Conservation (phyloP, 2,329 filamentous ascomycete species). For the Phialophora chinensis region DNA sequence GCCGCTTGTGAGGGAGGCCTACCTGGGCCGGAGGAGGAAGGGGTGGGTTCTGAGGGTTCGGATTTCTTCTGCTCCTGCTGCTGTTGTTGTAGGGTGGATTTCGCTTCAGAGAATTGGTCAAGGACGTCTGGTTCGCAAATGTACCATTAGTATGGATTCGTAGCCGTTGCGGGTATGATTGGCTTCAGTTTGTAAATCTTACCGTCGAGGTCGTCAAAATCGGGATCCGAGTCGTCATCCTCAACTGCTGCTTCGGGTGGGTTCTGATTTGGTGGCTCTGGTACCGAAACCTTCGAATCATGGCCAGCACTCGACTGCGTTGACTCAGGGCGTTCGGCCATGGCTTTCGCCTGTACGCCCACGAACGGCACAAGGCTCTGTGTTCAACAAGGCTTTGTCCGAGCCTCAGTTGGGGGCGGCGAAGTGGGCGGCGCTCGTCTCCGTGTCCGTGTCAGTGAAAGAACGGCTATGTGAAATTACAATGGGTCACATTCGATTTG, state of each 20-base stretch:
- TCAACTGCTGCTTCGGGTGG: slow-evolving; percentile 44
- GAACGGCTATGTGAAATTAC: background rate
- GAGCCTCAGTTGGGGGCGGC: background rate
- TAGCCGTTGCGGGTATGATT: background rate
- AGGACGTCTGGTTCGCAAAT: slow-evolving; percentile 72
- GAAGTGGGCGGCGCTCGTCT: background rate
- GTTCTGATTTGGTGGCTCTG: slow-evolving; percentile 10
- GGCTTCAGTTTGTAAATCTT: slow-evolving; percentile 39
- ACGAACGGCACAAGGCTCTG: background rate
- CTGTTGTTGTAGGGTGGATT: slow-evolving; percentile 39
- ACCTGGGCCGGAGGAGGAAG: slow-evolving; percentile 48
- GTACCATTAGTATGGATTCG: slow-evolving; percentile 15
- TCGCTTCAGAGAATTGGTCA: slow-evolving; percentile 77
- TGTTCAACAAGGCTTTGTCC: background rate
- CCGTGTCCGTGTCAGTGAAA: background rate
- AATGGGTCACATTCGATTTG: background rate
- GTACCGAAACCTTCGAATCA: background rate
- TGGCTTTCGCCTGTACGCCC: slow-evolving; percentile 9
- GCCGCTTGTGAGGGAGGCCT: slow-evolving; percentile 43
- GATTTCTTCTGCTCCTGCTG: slow-evolving; percentile 41
- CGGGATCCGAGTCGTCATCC: slow-evolving; percentile 76
- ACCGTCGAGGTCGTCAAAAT: slow-evolving; percentile 95
- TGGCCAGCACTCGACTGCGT: background rate
- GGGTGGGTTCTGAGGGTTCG: slow-evolving; percentile 36
- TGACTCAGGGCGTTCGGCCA: slow-evolving; percentile 30